phyloP scores from a whole-genome alignment of 2,329 filamentous ascomycete genomes.

The Trichothecium sympodiale region DNA sequence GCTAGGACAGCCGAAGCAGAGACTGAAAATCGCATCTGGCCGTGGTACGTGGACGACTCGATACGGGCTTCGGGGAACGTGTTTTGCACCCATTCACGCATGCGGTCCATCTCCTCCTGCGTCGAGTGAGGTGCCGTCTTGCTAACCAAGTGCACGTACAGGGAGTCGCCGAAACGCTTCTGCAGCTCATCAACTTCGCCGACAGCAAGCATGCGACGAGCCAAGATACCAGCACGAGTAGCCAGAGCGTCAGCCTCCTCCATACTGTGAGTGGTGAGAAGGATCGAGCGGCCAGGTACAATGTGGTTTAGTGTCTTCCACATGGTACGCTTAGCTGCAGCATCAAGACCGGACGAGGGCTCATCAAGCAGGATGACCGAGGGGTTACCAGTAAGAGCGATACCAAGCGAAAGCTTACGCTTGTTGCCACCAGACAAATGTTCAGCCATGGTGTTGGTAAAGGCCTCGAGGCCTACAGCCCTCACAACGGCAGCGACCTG shows the following conservation, averaged over 20 bases:
- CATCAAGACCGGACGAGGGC: slow-evolving; percentile 62
- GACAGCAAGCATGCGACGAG: slow-evolving; percentile 66
- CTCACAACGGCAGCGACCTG: slow-evolving; percentile 55
- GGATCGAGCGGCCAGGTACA: slow-evolving; percentile 52
- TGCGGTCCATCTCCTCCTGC: slow-evolving; percentile 49
- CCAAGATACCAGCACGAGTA: slow-evolving; percentile 57
- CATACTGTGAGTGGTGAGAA: slow-evolving; percentile 72
- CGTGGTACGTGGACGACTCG: slow-evolving; percentile 44
- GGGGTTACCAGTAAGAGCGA: slow-evolving; percentile 67
- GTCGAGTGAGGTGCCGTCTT: slow-evolving; percentile 58
- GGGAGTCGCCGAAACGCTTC: slow-evolving; percentile 58
- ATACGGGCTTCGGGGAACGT: slow-evolving; percentile 51
- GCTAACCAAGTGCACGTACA: slow-evolving; percentile 68
- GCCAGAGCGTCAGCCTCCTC: slow-evolving; percentile 71
- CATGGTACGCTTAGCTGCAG: slow-evolving; percentile 62
- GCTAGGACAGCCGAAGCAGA: slow-evolving; percentile 7
- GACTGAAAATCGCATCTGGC: slow-evolving; percentile 16
- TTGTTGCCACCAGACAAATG: slow-evolving; percentile 69
- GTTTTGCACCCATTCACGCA: slow-evolving; percentile 50
- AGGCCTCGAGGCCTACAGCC: slow-evolving; percentile 53
- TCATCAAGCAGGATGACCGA: slow-evolving; percentile 66
- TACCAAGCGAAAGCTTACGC: slow-evolving; percentile 61
- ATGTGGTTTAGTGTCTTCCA: slow-evolving; percentile 61
- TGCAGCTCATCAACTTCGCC: slow-evolving; percentile 60
- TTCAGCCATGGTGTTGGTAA: slow-evolving; percentile 50